phyloP scores from a whole-genome alignment of 2,329 filamentous ascomycete genomes.

The Diaporthe ilicicola region DNA sequence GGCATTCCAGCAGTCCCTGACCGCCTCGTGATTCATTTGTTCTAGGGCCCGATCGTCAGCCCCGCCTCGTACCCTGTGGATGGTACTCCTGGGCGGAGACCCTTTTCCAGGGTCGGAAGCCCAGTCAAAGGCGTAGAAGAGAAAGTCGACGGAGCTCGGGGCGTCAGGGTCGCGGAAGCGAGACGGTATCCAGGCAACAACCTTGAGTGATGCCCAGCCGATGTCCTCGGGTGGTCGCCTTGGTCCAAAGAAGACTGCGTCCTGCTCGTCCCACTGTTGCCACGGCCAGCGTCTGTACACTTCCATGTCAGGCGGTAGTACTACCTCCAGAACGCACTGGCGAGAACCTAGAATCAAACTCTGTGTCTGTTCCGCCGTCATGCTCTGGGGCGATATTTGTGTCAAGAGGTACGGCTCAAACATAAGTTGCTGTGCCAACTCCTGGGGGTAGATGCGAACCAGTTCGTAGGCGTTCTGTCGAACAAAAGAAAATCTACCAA shows the following conservation, averaged over 20 bases:
- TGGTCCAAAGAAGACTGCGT: constrained; percentile 4
- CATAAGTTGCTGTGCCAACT: constrained; percentile 7
- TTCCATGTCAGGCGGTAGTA: not conserved
- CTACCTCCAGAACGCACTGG: not conserved
- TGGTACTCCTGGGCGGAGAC: not conserved
- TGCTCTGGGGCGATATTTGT: not conserved
- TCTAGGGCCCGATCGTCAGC: constrained; percentile 14
- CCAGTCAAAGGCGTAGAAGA: constrained; percentile 27
- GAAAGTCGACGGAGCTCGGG: not conserved
- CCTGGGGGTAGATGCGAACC: not conserved
- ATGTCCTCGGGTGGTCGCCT: not conserved
- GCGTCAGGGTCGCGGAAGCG: not conserved
- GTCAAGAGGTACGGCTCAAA: constrained; percentile 16
- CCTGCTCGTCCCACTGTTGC: constrained; percentile 25
- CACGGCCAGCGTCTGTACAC: constrained; percentile 25
- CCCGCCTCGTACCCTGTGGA: constrained; percentile 12
- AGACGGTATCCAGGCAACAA: not conserved
- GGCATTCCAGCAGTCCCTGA: constrained; percentile 18
- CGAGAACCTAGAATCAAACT: not conserved
- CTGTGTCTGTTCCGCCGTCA: not conserved
- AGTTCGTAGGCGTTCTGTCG: constrained; percentile 17
- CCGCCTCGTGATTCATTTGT: constrained; percentile 23
- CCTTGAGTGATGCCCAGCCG: constrained; percentile 21
- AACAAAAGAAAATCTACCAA: not conserved
- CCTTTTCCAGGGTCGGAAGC: not conserved